Conservation (phyloP, 1,139 yeast genomes). For the Yamadazyma diddensiae region DNA sequence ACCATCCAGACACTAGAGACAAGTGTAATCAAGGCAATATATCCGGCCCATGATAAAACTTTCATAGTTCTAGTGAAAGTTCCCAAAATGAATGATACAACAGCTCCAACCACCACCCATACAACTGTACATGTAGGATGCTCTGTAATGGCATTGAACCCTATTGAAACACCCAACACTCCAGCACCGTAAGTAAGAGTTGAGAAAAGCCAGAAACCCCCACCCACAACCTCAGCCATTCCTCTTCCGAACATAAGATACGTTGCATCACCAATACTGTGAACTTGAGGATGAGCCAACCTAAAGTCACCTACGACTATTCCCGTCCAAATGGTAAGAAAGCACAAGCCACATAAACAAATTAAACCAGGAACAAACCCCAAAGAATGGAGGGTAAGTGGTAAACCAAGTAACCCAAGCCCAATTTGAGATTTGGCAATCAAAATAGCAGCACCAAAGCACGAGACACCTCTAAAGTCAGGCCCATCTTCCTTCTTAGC, state of each 20-base stretch:
- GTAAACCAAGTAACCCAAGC: conserved; percentile 13
- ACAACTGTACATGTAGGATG: conserved; percentile 10
- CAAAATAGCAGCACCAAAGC: conserved; percentile 12
- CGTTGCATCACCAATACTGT: conserved; percentile 11
- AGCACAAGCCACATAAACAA: conserved; percentile 9
- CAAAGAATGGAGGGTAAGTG: conserved; percentile 10
- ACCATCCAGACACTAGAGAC: conserved; percentile 13
- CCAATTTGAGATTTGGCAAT: conserved; percentile 13
- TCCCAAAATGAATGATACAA: conserved; percentile 9
- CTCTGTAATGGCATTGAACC: conserved; percentile 9
- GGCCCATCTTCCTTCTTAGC: conserved; percentile 8
- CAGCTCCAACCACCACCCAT: conserved; percentile 11
- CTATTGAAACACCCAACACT: conserved; percentile 10
- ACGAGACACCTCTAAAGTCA: conserved; percentile 12
- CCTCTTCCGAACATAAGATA: conserved; percentile 10
- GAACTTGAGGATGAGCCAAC: conserved; percentile 11
- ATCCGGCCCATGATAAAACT: conserved; percentile 12
- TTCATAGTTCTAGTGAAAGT: conserved; percentile 12
- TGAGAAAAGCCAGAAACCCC: conserved; percentile 10
- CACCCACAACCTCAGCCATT: conserved; percentile 9
- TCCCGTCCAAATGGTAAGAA: conserved; percentile 13
- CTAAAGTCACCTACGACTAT: conserved; percentile 11
- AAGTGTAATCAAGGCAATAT: conserved; percentile 9
- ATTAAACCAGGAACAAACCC: conserved; percentile 13
- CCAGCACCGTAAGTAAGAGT: conserved; percentile 10